These are phyloP conservation scores for Trichoderma koningii DNA, from an alignment of 2,329 filamentous ascomycete species.

Conservation along the genomic window DNA sequence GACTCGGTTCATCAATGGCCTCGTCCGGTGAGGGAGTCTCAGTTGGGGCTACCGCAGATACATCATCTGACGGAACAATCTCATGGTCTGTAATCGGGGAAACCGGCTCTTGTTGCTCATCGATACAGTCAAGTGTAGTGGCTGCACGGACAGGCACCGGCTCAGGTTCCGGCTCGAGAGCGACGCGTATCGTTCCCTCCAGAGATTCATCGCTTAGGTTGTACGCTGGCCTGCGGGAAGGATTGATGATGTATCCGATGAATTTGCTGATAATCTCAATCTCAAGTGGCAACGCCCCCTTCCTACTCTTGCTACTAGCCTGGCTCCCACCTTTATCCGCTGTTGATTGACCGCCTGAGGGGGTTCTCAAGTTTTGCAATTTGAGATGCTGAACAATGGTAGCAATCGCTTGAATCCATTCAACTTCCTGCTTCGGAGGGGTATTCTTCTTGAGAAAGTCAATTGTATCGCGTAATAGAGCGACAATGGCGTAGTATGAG, in stretches of 20 bases:
- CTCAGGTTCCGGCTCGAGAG: neutral
- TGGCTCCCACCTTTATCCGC: neutral
- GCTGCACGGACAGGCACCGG: too few relatives aligned
- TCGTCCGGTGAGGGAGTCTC: neutral
- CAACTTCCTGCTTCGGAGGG: conserved; percentile 14
- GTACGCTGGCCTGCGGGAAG: neutral
- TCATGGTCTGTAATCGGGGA: neutral
- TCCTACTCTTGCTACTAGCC: neutral
- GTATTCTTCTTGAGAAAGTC: conserved; percentile 17
- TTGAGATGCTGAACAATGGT: conserved; percentile 1
- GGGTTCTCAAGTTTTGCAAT: neutral
- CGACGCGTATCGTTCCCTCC: neutral
- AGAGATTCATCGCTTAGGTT: neutral
- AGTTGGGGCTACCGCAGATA: neutral
- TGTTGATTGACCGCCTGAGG: neutral
- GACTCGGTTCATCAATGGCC: neutral
- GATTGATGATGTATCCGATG: neutral
- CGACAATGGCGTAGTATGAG: conserved; percentile 10
- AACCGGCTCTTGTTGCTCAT: neutral
- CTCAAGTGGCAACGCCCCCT: neutral
- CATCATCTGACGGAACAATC: neutral
- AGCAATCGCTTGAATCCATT: conserved; percentile 14
- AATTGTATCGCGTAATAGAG: conserved; percentile 8
- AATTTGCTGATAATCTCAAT: conserved; percentile 22
- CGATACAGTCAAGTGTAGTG: neutral